Evolutionary conservation across 108 stramenopile species (phyloP).

Genomic region (Halocafeteria seosinensis): DNA sequence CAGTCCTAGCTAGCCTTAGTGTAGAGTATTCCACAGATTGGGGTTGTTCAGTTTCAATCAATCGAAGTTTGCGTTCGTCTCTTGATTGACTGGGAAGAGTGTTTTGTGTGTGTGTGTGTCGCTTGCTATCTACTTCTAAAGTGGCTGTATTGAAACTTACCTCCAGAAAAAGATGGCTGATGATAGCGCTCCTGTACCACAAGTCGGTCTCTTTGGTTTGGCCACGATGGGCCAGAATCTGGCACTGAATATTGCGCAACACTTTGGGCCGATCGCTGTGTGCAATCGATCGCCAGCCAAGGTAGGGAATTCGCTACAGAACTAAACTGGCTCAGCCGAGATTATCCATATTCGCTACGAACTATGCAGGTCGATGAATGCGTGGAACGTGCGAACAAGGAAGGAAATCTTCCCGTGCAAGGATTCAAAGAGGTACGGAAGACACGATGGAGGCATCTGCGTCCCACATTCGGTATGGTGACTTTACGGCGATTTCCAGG

Average conservation of each 20-base stretch:
- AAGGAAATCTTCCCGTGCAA: slow-evolving; percentile 65
- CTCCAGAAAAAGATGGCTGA: background rate
- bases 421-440: slow-evolving; percentile 43
- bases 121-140: no score
- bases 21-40: no score
- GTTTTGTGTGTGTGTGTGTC: no score
- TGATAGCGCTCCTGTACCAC: background rate
- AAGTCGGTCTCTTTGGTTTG: slow-evolving; percentile 83
- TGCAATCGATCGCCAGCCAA: slow-evolving; percentile 76
- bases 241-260: slow-evolving; percentile 81
- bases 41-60: no score
- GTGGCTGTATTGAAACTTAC: no score
- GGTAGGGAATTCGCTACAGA: slow-evolving; percentile 18
- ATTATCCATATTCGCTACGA: background rate
- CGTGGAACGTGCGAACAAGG: slow-evolving; percentile 72
- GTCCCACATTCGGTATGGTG: background rate
- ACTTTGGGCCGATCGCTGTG: slow-evolving; percentile 77
- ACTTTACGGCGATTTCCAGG: slow-evolving; percentile 35
- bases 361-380: slow-evolving; percentile 44
- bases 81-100: no score
- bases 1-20: no score
- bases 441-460: background rate
- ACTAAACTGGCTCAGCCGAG: no score
- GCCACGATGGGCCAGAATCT: slow-evolving; percentile 98
- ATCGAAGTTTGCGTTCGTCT: no score